phyloP scores from a whole-genome alignment of 2,329 filamentous ascomycete species.

The Aspergillus sp. region DNA sequence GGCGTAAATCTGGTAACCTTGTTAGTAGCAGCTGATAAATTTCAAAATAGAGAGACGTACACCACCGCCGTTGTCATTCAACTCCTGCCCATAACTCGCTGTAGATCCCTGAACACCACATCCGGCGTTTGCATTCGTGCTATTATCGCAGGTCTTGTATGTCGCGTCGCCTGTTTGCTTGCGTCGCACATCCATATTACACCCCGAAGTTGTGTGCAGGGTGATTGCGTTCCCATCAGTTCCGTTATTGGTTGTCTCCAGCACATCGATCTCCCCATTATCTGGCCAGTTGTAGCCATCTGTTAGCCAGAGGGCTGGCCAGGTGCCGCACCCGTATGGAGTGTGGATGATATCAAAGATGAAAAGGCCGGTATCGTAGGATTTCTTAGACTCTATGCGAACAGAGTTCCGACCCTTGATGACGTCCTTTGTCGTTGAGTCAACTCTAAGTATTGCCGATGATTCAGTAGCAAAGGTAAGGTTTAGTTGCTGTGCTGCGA shows the following conservation, averaged over 20 bases:
- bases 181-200: constrained; percentile 54
- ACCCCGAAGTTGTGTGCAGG: constrained; percentile 59
- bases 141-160: constrained; percentile 53
- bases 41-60: constrained; percentile 24
- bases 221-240: constrained; percentile 59
- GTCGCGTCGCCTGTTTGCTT: constrained; percentile 51
- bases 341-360: constrained; percentile 66
- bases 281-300: constrained; percentile 62
- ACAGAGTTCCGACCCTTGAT: constrained; percentile 63
- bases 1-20: constrained; percentile 49
- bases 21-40: neutral
- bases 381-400: constrained; percentile 60
- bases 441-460: constrained; percentile 60
- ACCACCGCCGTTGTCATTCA: constrained; percentile 58
- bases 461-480: constrained; percentile 59
- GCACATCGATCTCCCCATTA: constrained; percentile 65
- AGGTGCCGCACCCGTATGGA: constrained; percentile 63
- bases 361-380: constrained; percentile 65
- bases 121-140: constrained; percentile 55
- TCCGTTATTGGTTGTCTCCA: constrained; percentile 60
- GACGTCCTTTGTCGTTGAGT: constrained; percentile 59
- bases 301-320: constrained; percentile 66
- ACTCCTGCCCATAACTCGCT: constrained; percentile 51
- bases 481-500: constrained; percentile 46
- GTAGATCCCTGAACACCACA: constrained; percentile 53